These are phyloP conservation scores for Yamadazyma kitorensis DNA, from an alignment of 805 yeast genomes.

Conservation along the genomic window DNA sequence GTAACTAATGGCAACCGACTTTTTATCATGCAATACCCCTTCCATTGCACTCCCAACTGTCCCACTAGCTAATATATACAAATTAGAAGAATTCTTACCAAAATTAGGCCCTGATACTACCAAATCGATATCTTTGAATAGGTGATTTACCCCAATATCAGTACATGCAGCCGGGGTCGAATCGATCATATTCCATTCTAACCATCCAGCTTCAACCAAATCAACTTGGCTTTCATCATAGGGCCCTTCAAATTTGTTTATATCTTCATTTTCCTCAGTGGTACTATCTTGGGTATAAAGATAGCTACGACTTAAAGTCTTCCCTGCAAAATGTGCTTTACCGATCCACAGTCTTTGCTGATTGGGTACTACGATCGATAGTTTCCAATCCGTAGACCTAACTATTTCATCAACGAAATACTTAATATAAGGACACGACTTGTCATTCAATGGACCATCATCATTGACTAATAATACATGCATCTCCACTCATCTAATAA, in stretches of 20 bases:
- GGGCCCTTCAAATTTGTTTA: slow-evolving; percentile 64
- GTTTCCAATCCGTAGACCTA: slow-evolving; percentile 73
- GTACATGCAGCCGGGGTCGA: slow-evolving; percentile 97
- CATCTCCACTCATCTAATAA: slow-evolving; percentile 25
- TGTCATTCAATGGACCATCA: slow-evolving; percentile 88
- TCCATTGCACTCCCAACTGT: slow-evolving; percentile 98
- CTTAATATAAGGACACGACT: slow-evolving; percentile 80
- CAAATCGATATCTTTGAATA: slow-evolving; percentile 56
- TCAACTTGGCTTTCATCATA: slow-evolving; percentile 48
- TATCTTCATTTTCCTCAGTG: slow-evolving; percentile 40
- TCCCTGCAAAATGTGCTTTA: slow-evolving; percentile 90
- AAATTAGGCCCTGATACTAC: slow-evolving; percentile 95
- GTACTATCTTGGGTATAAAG: slow-evolving; percentile 52
- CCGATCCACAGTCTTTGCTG: slow-evolving; percentile 95
- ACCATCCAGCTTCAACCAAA: slow-evolving; percentile 30
- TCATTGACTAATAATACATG: slow-evolving; percentile 76
- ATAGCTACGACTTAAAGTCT: slow-evolving; percentile 56
- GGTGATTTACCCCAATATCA: slow-evolving; percentile 81
- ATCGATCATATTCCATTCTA: slow-evolving; percentile 84
- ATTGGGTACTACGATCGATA: slow-evolving; percentile 80
- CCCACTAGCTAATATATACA: slow-evolving; percentile 88
- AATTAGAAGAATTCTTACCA: slow-evolving; percentile 87
- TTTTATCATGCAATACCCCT: slow-evolving; percentile 70
- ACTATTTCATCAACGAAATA: slow-evolving; percentile 70
- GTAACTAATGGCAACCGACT: slow-evolving; percentile 78